Base-by-base conservation (phyloP, 2,329 filamentous ascomycete species). In the Dothidotthia symphoricarpi region DNA sequence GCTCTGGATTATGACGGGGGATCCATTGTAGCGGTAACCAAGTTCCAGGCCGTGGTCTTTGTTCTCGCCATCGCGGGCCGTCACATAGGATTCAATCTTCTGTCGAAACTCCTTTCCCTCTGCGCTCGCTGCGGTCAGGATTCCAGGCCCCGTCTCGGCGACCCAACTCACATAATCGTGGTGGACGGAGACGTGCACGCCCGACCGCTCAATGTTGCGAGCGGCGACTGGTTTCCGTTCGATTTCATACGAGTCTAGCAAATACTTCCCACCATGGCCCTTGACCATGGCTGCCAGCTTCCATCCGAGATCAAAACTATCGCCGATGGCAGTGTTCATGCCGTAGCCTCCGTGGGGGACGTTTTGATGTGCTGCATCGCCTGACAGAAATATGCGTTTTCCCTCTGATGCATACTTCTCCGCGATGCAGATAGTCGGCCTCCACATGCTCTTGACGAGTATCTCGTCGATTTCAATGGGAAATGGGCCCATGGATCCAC, bases 261-360 rank as follows among this genome's bases (percentile, higher is more conserved):
- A 45, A 1, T 34, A 13, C 3, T 32, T 30, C 0, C 60, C 53
- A 1, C 53, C 64, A 17, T 57, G 48, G 13, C 54, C 56, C 12
- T 53, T 40, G 3, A 64, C 13, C 2, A 61, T 43, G 2, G 52
- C 56, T 4, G 55, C 57, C 2, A 68, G 43, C 22, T 61, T 61
- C 66, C 66, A 70, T 14, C 55, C 59, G 3, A 70, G 43, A 38
- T 66, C 60, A 26, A 63, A 49, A 3, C 56, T 61, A 37, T 70
- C 67, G 7, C 51, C 56, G 2, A 70, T 46, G 0, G 61, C 66
- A 5, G 47, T 66, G 37, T 70, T 70, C 51, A 68, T 60, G 3
- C 68, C 68, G 31, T 68, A 65, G 0, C 66, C 68, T 3, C 67
- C 67, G 3, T 51, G 52, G 1, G 66, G 63, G n/a, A 58, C 52